phyloP scores from a whole-genome alignment of 768 basidiomycete genomes.

The Mycena indigotica region DNA sequence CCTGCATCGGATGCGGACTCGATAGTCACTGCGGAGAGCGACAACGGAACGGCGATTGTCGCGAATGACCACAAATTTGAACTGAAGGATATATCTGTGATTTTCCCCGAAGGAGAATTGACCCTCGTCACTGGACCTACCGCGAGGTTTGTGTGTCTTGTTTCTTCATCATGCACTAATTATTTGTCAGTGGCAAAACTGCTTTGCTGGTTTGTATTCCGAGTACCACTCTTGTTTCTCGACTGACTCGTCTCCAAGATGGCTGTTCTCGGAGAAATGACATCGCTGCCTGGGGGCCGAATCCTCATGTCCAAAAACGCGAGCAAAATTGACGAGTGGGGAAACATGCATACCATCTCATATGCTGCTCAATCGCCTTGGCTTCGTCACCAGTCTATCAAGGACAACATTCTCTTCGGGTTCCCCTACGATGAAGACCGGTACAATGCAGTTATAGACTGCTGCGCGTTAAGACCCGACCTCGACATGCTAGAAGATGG shows the following conservation, averaged over 20 bases:
- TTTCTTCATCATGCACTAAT: background rate
- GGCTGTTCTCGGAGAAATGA: constrained; percentile 76
- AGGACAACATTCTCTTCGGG: constrained; percentile 82
- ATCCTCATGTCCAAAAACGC: constrained; percentile 72
- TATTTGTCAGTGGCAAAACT: constrained; percentile 64
- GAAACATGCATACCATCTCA: constrained; percentile 63
- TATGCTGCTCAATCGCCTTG: constrained; percentile 77
- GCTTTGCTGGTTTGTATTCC: constrained; percentile 59
- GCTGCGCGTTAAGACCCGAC: constrained; percentile 81
- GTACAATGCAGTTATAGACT: constrained; percentile 75
- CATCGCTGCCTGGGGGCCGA: constrained; percentile 47
- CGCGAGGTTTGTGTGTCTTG: constrained; percentile 37
- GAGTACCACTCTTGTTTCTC: too few species aligned
- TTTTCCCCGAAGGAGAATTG: constrained; percentile 73
- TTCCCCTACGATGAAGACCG: constrained; percentile 69
- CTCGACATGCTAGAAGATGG: constrained; percentile 85
- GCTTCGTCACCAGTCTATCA: constrained; percentile 73
- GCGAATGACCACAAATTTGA: constrained; percentile 58
- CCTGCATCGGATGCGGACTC: constrained; percentile 13
- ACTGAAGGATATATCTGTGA: constrained; percentile 63
- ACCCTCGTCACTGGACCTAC: constrained; percentile 80
- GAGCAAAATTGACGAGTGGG: constrained; percentile 55
- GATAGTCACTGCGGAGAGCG: constrained; percentile 15
- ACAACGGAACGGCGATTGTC: constrained; percentile 26
- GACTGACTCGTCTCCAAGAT: too few species aligned